Base-by-base conservation (phyloP, 441 rosid species). In the Gossypium gossypioides region DNA sequence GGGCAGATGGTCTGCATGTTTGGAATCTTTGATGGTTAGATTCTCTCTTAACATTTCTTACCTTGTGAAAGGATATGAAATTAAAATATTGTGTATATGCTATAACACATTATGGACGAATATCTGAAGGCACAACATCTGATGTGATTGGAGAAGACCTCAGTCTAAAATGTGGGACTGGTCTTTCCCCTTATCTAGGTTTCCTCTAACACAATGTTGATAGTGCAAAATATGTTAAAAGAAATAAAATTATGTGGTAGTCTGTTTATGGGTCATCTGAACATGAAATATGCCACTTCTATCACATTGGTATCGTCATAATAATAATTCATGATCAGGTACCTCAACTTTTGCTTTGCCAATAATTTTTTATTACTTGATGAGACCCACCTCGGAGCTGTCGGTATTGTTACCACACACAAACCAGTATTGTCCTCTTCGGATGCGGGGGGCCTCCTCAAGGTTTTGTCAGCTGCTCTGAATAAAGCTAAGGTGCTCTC, bases 11-110 rank as follows among this genome's bases (percentile, higher is more conserved):
- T 93, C 75, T 87, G 81, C 93, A 88, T 96, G 96, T 95, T 95
- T 80, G 98, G 98, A 76, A 87, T 92, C 46, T 96, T 96, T 79
- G 98, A 92, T 82, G 99, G 98, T 92, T 77, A 82, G 92, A 63
- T 72, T 79, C 69, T 72, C 58, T 68, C 58, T 76, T 57, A 50
- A 65, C 34, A 59, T 74, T 15, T 76, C 16, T 59, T 80, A 52
- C 60, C 59, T 50, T 68, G 13, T 55, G 54, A 60, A 75, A 69
- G 21, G 56, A 57, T 50, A 54, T 57, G 32, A 69, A 64, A 54
- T 75, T 68, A 44, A 52, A 52, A 16, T 13, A 24, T 46, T 42
- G 3, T 32, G 6, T 74, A 24, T 71, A 61, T 32, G 5, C 6
- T 61, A 16, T 42, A 32, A 32, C 66, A 16, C 5, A 61, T 61